Conservation (phyloP, 169 alveolate genomes). For the Plasmodium malariae region DNA sequence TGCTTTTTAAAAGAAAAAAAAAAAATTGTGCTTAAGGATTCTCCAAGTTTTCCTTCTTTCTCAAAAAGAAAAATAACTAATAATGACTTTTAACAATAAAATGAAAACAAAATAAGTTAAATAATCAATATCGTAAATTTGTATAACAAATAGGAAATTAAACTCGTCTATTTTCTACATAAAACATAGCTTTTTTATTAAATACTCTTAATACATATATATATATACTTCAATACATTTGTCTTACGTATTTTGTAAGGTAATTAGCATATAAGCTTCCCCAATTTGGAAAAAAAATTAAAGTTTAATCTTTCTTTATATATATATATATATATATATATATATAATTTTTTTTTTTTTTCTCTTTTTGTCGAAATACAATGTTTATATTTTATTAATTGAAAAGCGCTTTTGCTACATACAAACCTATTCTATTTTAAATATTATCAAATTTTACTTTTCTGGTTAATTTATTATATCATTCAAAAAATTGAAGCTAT, state of each 20-base stretch:
- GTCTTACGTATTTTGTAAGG: not conserved
- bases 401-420: conserved; percentile 2
- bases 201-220: conserved; percentile 13
- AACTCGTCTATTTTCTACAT: not conserved
- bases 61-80: not conserved
- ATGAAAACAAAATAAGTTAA: conserved; percentile 1
- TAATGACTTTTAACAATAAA: not conserved
- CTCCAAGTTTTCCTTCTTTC: not conserved
- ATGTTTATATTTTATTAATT: not conserved
- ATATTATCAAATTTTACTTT: not conserved
- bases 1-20: conserved; percentile 6
- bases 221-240: not conserved
- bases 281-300: not conserved
- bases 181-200: not conserved
- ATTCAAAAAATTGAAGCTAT: conserved; percentile 9
- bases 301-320: not conserved
- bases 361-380: no score
- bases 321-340: not conserved
- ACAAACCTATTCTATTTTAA: conserved; percentile 1
- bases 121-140: not conserved
- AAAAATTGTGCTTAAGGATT: conserved; percentile 2
- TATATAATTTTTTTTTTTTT: no score
- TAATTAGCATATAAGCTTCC: conserved; percentile 5
- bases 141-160: not conserved
- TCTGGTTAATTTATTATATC: conserved; percentile 3